Conservation (phyloP, 306 rosid genomes). For the Mucuna pruriens region DNA sequence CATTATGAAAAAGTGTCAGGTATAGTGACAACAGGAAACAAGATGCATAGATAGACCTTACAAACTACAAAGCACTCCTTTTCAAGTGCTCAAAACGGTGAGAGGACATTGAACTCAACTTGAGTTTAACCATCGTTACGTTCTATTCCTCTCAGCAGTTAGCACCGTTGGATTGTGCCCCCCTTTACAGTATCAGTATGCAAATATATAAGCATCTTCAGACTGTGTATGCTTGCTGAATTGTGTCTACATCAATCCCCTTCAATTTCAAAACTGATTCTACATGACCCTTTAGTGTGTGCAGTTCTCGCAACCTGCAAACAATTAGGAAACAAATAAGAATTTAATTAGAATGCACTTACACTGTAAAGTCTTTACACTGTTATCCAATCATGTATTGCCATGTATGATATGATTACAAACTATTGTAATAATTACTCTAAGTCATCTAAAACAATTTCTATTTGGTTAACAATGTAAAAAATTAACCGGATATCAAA, state of each 20-base stretch:
- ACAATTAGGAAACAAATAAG: neutral
- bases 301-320: conserved; percentile 72
- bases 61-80: conserved; percentile 38
- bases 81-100: conserved; percentile 35
- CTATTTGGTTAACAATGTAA: neutral
- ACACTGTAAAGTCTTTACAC: neutral
- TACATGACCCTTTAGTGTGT: conserved; percentile 87
- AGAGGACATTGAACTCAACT: conserved; percentile 36
- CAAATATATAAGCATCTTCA: conserved; percentile 46
- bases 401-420: neutral
- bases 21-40: neutral
- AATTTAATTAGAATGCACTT: neutral
- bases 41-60: conserved; percentile 11
- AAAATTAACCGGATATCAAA: no score
- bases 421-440: neutral
- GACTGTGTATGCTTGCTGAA: conserved; percentile 88
- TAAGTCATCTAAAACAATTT: neutral
- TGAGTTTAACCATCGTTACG: conserved; percentile 33
- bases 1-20: neutral
- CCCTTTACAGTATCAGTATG: conserved; percentile 42
- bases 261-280: conserved; percentile 87
- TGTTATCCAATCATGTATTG: neutral
- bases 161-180: conserved; percentile 29
- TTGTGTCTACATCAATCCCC: conserved; percentile 84
- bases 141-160: conserved; percentile 41